Evolutionary conservation across 768 basidiomycete species (phyloP).

Genomic region (Trametes cinnabarina): DNA sequence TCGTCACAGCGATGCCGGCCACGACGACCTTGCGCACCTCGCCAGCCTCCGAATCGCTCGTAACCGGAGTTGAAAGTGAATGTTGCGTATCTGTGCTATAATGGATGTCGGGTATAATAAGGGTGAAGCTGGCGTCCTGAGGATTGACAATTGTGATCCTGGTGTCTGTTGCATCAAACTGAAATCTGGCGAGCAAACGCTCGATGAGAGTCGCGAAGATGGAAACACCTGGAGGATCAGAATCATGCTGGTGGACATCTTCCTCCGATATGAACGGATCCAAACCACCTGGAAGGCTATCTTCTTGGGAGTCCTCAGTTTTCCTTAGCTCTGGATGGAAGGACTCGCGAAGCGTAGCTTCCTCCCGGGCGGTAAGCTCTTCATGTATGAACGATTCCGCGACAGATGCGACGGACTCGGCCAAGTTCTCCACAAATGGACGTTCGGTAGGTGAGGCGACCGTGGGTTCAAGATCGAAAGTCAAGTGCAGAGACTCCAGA

Average conservation of each 20-base stretch:
- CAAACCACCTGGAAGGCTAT: slow-evolving; percentile 66
- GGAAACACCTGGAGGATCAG: slow-evolving; percentile 73
- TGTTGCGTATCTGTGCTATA: slow-evolving; percentile 49
- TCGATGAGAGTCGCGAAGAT: slow-evolving; percentile 81
- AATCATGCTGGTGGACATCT: slow-evolving; percentile 41
- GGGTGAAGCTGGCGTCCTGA: slow-evolving; percentile 56
- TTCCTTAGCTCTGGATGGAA: slow-evolving; percentile 47
- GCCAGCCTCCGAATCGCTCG: neutral
- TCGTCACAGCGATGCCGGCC: slow-evolving; percentile 54
- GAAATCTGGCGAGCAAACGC: slow-evolving; percentile 72
- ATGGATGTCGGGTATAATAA: slow-evolving; percentile 53
- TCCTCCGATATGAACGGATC: slow-evolving; percentile 52
- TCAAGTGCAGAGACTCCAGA: slow-evolving; percentile 64
- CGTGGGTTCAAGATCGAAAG: slow-evolving; percentile 46
- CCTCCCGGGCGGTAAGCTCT: slow-evolving; percentile 72
- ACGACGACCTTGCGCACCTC: slow-evolving; percentile 52
- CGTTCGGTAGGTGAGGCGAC: slow-evolving; percentile 18
- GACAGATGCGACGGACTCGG: slow-evolving; percentile 78
- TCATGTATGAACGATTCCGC: slow-evolving; percentile 86
- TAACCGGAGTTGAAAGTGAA: neutral
- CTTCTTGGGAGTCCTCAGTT: slow-evolving; percentile 23
- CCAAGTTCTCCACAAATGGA: slow-evolving; percentile 43
- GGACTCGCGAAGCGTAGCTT: slow-evolving; percentile 66
- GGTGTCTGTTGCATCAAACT: slow-evolving; percentile 69
- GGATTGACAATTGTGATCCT: slow-evolving; percentile 69